phyloP scores from a whole-genome alignment of 805 yeast species.

The Helenozyma rhizophorensis region DNA sequence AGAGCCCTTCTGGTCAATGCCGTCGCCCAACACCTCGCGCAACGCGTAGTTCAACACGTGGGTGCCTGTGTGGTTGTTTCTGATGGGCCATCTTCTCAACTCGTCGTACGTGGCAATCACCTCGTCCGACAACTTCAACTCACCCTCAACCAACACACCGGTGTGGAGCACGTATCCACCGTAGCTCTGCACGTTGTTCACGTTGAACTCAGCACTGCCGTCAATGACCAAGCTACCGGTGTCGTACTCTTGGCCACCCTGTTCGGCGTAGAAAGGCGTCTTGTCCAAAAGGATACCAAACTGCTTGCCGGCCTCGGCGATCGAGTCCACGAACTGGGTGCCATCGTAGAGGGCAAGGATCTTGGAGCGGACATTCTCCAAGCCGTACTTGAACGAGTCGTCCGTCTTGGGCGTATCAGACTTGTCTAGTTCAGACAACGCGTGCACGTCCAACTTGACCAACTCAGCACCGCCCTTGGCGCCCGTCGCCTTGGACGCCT shows the following conservation, averaged over 20 bases:
- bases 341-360: slow-evolving; percentile 72
- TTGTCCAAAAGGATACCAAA: slow-evolving; percentile 80
- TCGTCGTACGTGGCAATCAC: slow-evolving; percentile 89
- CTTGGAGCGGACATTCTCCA: slow-evolving; percentile 63
- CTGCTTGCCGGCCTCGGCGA: slow-evolving; percentile 41
- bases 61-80: slow-evolving; percentile 98
- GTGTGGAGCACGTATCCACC: slow-evolving; percentile 96
- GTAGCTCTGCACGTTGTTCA: slow-evolving; percentile 85
- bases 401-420: slow-evolving; percentile 69
- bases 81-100: slow-evolving; percentile 90
- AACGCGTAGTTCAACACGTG: slow-evolving; percentile 89
- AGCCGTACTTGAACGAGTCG: slow-evolving; percentile 73
- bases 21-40: slow-evolving; percentile 80
- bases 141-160: slow-evolving; percentile 78
- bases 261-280: slow-evolving; percentile 96
- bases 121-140: slow-evolving; percentile 58
- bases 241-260: slow-evolving; percentile 98
- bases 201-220: slow-evolving; percentile 82
- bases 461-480: slow-evolving; percentile 50
- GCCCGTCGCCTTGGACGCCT: slow-evolving; percentile 91
- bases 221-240: slow-evolving; percentile 90
- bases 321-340: slow-evolving; percentile 50
- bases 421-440: slow-evolving; percentile 65
- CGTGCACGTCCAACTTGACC: slow-evolving; percentile 87
- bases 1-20: slow-evolving; percentile 94